Conservation (phyloP, 352 stramenopile species). For the Saprolegnia parasitica region DNA sequence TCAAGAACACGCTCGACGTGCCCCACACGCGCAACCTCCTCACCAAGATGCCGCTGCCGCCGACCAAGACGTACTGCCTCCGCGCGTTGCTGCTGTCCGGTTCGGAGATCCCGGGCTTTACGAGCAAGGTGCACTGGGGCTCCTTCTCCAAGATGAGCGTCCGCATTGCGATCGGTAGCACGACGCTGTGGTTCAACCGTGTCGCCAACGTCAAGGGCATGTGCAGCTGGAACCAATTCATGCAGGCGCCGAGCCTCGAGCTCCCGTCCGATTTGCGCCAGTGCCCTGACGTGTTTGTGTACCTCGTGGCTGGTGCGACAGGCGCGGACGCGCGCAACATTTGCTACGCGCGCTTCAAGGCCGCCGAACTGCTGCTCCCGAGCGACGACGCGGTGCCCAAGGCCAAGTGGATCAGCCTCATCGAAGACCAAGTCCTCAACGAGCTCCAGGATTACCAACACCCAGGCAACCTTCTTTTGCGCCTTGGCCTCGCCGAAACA, state of each 20-base stretch:
- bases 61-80: conserved; percentile 48
- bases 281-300: conserved; percentile 73
- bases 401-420: conserved; percentile 63
- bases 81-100: conserved; percentile 64
- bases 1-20: conserved; percentile 61
- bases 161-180: conserved; percentile 56
- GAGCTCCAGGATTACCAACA: conserved; percentile 80
- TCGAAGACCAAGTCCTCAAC: conserved; percentile 74
- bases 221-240: conserved; percentile 75
- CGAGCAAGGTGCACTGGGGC: conserved; percentile 62
- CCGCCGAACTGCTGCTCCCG: conserved; percentile 29
- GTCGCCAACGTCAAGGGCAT: conserved; percentile 65
- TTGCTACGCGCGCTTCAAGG: conserved; percentile 74
- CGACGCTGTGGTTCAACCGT: conserved; percentile 49
- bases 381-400: conserved; percentile 31
- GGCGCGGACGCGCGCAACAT: conserved; percentile 53
- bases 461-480: conserved; percentile 77
- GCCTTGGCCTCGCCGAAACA: conserved; percentile 51
- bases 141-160: conserved; percentile 72
- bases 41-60: conserved; percentile 36
- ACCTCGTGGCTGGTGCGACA: conserved; percentile 56
- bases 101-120: conserved; percentile 74
- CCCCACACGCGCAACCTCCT: conserved; percentile 63
- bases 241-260: conserved; percentile 50
- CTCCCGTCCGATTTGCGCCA: conserved; percentile 67